phyloP scores from a whole-genome alignment of 1,284 basidiomycete genomes.

The Sporisorium exsertum region DNA sequence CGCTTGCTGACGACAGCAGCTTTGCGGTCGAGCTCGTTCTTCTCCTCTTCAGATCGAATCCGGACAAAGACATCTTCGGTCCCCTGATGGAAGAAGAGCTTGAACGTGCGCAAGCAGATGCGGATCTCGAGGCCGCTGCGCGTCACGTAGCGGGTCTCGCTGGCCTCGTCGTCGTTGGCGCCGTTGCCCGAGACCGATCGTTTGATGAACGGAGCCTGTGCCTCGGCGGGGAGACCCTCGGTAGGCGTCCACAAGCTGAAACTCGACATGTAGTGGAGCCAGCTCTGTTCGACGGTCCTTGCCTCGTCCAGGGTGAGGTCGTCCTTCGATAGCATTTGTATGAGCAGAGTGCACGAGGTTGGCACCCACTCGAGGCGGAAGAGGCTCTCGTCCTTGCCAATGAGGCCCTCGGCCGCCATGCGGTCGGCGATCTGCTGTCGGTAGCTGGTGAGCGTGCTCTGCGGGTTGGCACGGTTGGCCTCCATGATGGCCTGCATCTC shows the following conservation, averaged over 20 bases:
- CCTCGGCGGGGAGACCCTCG: constrained; percentile 62
- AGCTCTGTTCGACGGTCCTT: constrained; percentile 82
- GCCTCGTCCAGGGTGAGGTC: constrained; percentile 88
- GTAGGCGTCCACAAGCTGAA: constrained; percentile 73
- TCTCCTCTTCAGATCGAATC: constrained; percentile 42
- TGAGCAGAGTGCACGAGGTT: constrained; percentile 78
- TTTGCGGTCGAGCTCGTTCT: constrained; percentile 31
- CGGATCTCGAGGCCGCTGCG: constrained; percentile 74
- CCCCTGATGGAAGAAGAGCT: constrained; percentile 70
- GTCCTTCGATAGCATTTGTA: constrained; percentile 89
- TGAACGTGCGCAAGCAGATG: constrained; percentile 71
- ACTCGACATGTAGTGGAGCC: constrained; percentile 90
- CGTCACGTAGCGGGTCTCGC: constrained; percentile 54
- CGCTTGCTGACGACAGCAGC: constrained; percentile 30
- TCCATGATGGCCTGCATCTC: constrained; percentile 85
- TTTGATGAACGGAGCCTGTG: constrained; percentile 63
- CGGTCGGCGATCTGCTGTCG: constrained; percentile 88
- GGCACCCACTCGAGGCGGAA: constrained; percentile 88
- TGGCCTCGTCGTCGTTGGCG: constrained; percentile 38
- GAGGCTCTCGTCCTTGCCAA: constrained; percentile 89
- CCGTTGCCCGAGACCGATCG: constrained; percentile 45
- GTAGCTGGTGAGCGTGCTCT: constrained; percentile 72
- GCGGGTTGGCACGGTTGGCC: constrained; percentile 61
- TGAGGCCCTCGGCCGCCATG: constrained; percentile 82
- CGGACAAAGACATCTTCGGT: constrained; percentile 70